These are phyloP conservation scores for Neurospora tetrasperma DNA, from an alignment of 495 filamentous ascomycete genomes.

Conservation along the genomic window DNA sequence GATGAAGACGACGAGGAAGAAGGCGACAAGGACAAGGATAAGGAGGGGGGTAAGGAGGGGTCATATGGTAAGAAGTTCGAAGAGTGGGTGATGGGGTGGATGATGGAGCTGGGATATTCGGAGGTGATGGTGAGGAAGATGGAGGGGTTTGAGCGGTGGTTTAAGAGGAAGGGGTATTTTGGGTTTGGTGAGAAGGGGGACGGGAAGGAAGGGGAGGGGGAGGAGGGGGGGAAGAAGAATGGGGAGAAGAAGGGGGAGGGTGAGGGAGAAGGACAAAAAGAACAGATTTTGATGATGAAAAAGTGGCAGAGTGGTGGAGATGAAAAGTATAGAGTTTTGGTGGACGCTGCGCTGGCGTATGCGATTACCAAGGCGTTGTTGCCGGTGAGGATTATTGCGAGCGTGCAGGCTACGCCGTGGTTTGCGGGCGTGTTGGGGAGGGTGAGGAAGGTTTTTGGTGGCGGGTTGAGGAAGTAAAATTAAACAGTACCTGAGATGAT, in stretches of 20 bases:
- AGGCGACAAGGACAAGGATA: background rate
- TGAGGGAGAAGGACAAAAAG: background rate
- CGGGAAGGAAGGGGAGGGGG: background rate
- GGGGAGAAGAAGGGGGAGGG: background rate
- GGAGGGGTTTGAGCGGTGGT: constrained; percentile 34
- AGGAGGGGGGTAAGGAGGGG: background rate
- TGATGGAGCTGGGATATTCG: constrained; percentile 21
- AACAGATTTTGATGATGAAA: constrained; percentile 11
- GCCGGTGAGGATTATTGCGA: constrained; percentile 61
- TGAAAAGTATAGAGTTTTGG: constrained; percentile 43
- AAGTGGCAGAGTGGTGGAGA: constrained; percentile 16
- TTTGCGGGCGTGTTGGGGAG: constrained; percentile 56
- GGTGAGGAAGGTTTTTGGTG: background rate
- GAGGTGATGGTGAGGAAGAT: constrained; percentile 34
- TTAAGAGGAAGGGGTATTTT: constrained; percentile 38
- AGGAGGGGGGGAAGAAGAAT: background rate
- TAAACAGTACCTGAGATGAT: background rate
- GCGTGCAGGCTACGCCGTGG: constrained; percentile 89
- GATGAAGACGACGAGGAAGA: no score
- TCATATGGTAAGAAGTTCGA: background rate
- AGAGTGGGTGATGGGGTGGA: constrained; percentile 27
- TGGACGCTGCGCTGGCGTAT: constrained; percentile 77
- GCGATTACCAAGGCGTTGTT: constrained; percentile 78
- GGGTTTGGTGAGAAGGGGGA: constrained; percentile 22
- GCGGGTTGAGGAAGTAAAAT: background rate